These are phyloP conservation scores for Dendrobium nobile DNA, from an alignment of 106 monocot genomes.

Conservation along the genomic window DNA sequence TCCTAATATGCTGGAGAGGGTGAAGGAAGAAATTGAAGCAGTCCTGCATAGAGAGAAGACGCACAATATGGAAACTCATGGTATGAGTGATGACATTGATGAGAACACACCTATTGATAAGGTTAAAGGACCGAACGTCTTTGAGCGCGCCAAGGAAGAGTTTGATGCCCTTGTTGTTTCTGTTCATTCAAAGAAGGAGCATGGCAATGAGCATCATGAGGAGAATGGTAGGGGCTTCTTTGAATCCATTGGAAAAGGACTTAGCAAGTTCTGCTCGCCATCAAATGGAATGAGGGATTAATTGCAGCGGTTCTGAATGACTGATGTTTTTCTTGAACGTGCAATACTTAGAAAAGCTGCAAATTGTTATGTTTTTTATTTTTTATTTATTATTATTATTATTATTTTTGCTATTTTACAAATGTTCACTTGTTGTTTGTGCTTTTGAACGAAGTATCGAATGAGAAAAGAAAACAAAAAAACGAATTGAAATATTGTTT, in stretches of 20 bases:
- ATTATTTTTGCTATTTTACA: too few species aligned
- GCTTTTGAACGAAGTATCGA: too few species aligned
- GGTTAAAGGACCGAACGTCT: slow-evolving; percentile 60
- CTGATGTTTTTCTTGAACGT: too few species aligned
- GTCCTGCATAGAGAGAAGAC: slow-evolving; percentile 14
- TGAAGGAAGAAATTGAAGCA: slow-evolving; percentile 1
- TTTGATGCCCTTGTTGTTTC: slow-evolving; percentile 42
- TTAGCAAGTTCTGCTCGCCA: too few species aligned
- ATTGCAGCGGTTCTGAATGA: background rate
- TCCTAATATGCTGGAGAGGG: slow-evolving; percentile 1
- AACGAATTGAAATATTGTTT: too few species aligned
- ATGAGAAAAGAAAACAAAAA: too few species aligned
- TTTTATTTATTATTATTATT: too few species aligned
- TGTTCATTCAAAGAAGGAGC: slow-evolving; percentile 26
- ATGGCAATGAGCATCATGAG: slow-evolving; percentile 4
- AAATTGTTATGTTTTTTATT: too few species aligned
- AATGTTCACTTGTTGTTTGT: too few species aligned
- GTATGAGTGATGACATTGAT: slow-evolving; percentile 55
- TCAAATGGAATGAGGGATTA: background rate
- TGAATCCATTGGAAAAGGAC: background rate
- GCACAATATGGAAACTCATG: slow-evolving; percentile 72
- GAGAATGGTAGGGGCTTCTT: background rate
- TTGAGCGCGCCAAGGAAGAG: slow-evolving; percentile 82
- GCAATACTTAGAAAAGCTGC: too few species aligned
- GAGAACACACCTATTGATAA: slow-evolving; percentile 63